phyloP scores from a whole-genome alignment of 2,329 filamentous ascomycete species.

The Cucurbitaria berberidis region DNA sequence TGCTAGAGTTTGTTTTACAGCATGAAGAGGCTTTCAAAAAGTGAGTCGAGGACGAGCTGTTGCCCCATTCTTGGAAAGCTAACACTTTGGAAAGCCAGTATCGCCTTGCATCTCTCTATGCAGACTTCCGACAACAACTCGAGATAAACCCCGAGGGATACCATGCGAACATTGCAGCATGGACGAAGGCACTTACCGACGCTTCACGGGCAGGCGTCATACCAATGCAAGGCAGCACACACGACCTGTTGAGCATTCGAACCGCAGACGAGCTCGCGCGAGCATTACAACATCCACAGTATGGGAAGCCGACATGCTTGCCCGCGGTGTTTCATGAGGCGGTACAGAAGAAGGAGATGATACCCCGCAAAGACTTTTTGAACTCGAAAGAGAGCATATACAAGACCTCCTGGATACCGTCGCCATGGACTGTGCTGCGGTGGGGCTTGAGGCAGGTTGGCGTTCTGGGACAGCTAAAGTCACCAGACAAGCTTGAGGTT shows the following conservation, averaged over 20 bases:
- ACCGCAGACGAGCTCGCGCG: conserved; percentile 69
- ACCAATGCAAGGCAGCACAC: conserved; percentile 48
- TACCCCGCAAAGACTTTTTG: conserved; percentile 74
- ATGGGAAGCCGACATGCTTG: conserved; percentile 80
- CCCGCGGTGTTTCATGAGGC: conserved; percentile 81
- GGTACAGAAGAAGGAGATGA: conserved; percentile 69
- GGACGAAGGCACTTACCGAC: conserved; percentile 75
- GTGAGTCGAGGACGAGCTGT: conserved; percentile 29
- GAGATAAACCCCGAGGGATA: conserved; percentile 86
- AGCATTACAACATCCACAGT: conserved; percentile 76
- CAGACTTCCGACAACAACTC: conserved; percentile 78
- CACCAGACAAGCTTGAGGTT: conserved; percentile 63
- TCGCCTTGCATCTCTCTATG: conserved; percentile 84
- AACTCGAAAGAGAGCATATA: conserved; percentile 73
- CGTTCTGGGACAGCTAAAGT: conserved; percentile 57
- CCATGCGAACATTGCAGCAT: conserved; percentile 77
- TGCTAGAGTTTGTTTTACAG: conserved; percentile 65
- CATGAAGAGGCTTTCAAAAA: conserved; percentile 59
- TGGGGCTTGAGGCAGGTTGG: conserved; percentile 76
- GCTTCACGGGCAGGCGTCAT: conserved; percentile 70
- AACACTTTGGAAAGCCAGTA: conserved; percentile 58
- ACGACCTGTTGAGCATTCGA: conserved; percentile 58
- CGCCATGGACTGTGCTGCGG: conserved; percentile 72
- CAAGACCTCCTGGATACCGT: conserved; percentile 68
- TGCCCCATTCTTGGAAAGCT: conserved; percentile 3